Evolutionary conservation across 176 grass and related monocot genomes (phyloP), one percentile per base, ranked within the genome.

Genomic region (Triticum monococcum): DNA sequence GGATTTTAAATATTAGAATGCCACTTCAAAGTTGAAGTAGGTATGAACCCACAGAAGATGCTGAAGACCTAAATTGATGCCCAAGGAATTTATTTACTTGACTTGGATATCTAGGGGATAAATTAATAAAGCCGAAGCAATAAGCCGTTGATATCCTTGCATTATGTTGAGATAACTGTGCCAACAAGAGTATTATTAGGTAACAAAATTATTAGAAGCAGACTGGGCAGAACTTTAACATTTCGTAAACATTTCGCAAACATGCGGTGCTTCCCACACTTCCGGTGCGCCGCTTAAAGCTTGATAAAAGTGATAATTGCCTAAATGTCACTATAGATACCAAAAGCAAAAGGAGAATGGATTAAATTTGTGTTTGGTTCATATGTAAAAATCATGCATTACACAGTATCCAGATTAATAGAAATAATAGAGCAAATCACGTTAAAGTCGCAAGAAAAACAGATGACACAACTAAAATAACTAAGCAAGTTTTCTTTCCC

Each of bases 1-100:
- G n/a, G 11, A 43, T 74, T 38, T 82, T 28, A 76, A 63, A 86
- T 67, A 17, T 81, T 31, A 28, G 70, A 70, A 83, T 63, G 69
- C 24, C 35, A 30, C 35, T 68, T 81, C 12, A 74, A 62, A 7
- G 72, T 75, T 32, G 38, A 79, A 33, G 79, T 50, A 28, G 28
- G 25, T 36, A 86, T 20, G 68, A 73, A 64, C 31, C 25, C 12
- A 64, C 20, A 63, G 26, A 81, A 63, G 64, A 68, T 35, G 11
- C 24, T 41, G 3, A 68, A n/a, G 81, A 26, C 24, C 25, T 83
- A 87, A 18, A 18, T 12, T 69, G 50, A 86, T 40, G 37, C 11
- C 35, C 37, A 48, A 69, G 64, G 14, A 86, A 41, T 71, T 79
- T 30, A 35, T 75, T 82, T 76, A 71, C 48, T 70, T 41, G 61